Conservation (phyloP, 371 early-diverging fungal genomes). For the Lichtheimia hyalospora region DNA sequence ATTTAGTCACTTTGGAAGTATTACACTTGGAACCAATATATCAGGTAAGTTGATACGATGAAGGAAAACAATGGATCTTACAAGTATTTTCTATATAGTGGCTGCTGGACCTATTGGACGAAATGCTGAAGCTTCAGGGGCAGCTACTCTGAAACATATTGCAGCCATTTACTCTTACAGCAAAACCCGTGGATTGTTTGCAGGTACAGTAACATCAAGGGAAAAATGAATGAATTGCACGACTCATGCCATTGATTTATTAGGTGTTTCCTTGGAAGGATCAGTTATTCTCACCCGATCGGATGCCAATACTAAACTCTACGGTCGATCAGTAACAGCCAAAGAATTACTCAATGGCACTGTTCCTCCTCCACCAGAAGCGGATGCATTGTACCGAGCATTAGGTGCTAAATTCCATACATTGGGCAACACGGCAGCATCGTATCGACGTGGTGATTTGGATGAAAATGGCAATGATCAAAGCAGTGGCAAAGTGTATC, state of each 20-base stretch:
- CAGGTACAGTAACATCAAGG: constrained; percentile 33
- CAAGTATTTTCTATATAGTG: constrained; percentile 47
- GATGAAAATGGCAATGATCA: background rate
- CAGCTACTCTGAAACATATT: constrained; percentile 70
- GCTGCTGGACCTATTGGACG: constrained; percentile 93
- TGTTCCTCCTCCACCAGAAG: constrained; percentile 76
- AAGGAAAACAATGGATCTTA: background rate
- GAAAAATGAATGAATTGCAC: background rate
- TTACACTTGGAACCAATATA: constrained; percentile 87
- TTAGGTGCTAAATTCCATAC: constrained; percentile 39
- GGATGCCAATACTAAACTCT: constrained; percentile 87
- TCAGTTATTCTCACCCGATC: constrained; percentile 87
- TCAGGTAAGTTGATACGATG: constrained; percentile 45
- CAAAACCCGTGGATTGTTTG: constrained; percentile 89
- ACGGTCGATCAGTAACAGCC: constrained; percentile 75
- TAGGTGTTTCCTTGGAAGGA: constrained; percentile 87
- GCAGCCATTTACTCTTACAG: constrained; percentile 91
- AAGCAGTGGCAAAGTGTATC: background rate
- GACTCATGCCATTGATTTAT: background rate
- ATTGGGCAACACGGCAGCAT: constrained; percentile 12
- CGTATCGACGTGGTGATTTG: constrained; percentile 19
- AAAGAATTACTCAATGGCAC: constrained; percentile 79
- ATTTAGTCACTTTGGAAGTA: constrained; percentile 86
- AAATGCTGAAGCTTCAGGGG: constrained; percentile 86
- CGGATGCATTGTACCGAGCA: constrained; percentile 80